Conservation (phyloP, 176 grass and related monocot species). For the Neostapfia colusana region DNA sequence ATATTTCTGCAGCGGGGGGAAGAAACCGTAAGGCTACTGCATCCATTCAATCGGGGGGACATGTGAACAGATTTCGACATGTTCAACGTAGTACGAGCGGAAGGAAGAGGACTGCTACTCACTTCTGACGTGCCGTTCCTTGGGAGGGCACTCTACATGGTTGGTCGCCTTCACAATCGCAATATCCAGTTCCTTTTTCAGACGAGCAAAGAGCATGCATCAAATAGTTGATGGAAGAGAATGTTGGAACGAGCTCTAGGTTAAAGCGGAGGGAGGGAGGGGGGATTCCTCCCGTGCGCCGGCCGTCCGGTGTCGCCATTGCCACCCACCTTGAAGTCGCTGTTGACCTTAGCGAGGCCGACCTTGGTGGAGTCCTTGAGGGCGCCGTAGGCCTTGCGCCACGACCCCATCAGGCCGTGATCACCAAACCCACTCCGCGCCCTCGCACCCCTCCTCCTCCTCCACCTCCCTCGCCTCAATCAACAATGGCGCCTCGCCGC, state of each 20-base stretch:
- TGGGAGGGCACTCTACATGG: slow-evolving; percentile 89
- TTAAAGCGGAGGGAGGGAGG: neutral
- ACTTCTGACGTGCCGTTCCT: slow-evolving; percentile 93
- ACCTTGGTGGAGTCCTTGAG: slow-evolving; percentile 97
- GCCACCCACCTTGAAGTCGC: slow-evolving; percentile 78
- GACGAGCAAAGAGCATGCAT: neutral
- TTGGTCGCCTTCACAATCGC: slow-evolving; percentile 95
- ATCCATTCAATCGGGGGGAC: too few species aligned
- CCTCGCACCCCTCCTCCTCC: slow-evolving; percentile 24
- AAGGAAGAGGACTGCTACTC: slow-evolving; percentile 24
- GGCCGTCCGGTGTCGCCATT: neutral
- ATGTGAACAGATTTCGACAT: neutral
- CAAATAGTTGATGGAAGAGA: neutral
- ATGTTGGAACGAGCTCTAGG: neutral
- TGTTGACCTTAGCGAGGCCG: slow-evolving; percentile 95
- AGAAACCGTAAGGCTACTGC: neutral
- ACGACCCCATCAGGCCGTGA: slow-evolving; percentile 57
- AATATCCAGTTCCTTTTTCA: slow-evolving; percentile 81
- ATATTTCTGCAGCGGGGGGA: slow-evolving; percentile 50
- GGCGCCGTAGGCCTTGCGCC: slow-evolving; percentile 98
- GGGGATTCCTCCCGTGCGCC: neutral
- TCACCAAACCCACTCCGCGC: slow-evolving; percentile 34
- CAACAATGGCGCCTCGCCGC: slow-evolving; percentile 1
- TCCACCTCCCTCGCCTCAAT: neutral
- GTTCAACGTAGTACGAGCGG: neutral